phyloP scores from a whole-genome alignment of 2,329 filamentous ascomycete genomes.

The Ophiosphaerella herpotricha region DNA sequence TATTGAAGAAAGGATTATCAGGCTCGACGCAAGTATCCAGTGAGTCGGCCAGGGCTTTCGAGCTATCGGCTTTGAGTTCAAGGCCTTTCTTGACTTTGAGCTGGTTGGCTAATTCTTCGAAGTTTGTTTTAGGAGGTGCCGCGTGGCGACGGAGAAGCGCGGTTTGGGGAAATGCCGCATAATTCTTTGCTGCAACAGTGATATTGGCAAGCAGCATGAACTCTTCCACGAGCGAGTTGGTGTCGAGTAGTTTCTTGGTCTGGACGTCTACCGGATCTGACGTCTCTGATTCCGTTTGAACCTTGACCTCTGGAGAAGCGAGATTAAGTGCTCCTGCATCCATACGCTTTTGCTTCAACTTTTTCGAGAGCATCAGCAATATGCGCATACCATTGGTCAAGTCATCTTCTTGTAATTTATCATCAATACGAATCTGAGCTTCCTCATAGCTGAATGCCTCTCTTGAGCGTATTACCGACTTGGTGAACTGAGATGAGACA shows the following conservation, averaged over 20 bases:
- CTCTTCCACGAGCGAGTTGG: conserved; percentile 96
- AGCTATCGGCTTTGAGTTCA: conserved; percentile 81
- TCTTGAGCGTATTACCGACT: conserved; percentile 94
- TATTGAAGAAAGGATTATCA: conserved; percentile 94
- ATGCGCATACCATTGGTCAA: conserved; percentile 88
- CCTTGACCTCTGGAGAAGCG: conserved; percentile 96
- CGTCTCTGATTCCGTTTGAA: conserved; percentile 93
- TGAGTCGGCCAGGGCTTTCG: conserved; percentile 89
- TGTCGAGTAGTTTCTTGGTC: conserved; percentile 91
- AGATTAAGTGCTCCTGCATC: conserved; percentile 90
- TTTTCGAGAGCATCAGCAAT: conserved; percentile 86
- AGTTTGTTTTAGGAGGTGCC: conserved; percentile 92
- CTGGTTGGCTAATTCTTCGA: conserved; percentile 90
- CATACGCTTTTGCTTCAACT: conserved; percentile 92
- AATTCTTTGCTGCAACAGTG: conserved; percentile 87
- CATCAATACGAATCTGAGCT: conserved; percentile 92
- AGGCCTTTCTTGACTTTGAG: conserved; percentile 84
- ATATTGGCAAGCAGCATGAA: conserved; percentile 99
- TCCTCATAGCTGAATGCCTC: conserved; percentile 98
- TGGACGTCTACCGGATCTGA: conserved; percentile 96
- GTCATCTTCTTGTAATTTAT: conserved; percentile 82
- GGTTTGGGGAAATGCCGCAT: conserved; percentile 90
- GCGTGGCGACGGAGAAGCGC: conserved; percentile 91
- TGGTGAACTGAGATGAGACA: conserved; percentile 84
- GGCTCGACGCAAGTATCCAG: conserved; percentile 83